Base-by-base conservation (phyloP, 1,284 basidiomycete genomes). In the Mycosarcoma mackinlayi region DNA sequence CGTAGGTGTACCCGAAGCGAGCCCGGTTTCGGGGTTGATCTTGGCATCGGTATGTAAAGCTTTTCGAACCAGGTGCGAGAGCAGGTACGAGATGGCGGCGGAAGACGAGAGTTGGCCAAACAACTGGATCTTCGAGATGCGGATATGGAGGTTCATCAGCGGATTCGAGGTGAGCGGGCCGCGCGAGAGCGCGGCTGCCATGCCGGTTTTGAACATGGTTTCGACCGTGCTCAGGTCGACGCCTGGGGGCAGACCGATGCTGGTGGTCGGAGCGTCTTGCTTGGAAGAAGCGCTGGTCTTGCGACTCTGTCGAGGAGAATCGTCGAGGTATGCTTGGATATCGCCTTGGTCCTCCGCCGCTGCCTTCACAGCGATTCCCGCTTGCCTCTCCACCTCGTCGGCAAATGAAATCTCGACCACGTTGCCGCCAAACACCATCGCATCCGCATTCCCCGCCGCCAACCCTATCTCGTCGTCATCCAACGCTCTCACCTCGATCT, bases 151-250 rank as follows among this genome's bases (percentile, higher is more conserved):
- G 3, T 52, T 48, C 24, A 69, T 76, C 4, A 81, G 54, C 3
- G 79, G 77, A 52, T 74, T 77, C 3, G 75, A 77, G 21, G 77
- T 75, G 10, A 80, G 58, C 0, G 79, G 79, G 0, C 79, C 79
- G 11, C 79, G 71, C 3, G 76, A 67, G 16, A 80, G 69, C 3
- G 73, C 70, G 13, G 78, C 78, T 8, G 53, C 42, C 7, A 71
- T 35, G 8, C 76, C 78, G 1, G 55, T 38, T 34, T 55, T 33
- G 56, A 77, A 73, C 30, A 52, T 57, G 3, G 47, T 28, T 24
- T 40, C 37, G 10, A 76, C 28, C 4, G 60, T 59, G 21, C 34
- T 35, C 4, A 41, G 18, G 47, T 77, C 71, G 28, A 75, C n/a
- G 4, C 60, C 60, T 25, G 63, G n/a, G 0, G 54, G 45, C 0